These are phyloP conservation scores for Bruguiera parviflora DNA, from an alignment of 345 rosid species.

Conservation along the genomic window DNA sequence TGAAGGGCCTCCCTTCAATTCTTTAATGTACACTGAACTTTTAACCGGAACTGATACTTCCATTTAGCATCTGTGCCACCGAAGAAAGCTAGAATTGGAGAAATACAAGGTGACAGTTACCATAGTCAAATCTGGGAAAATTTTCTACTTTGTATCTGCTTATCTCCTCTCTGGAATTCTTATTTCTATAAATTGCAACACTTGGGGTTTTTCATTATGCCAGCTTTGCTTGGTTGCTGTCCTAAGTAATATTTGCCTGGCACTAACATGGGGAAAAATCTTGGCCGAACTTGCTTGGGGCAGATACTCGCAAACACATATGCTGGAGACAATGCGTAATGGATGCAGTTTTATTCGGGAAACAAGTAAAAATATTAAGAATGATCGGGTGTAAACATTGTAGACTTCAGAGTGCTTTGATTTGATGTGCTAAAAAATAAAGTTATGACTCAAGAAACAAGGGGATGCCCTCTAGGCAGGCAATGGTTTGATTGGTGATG, in stretches of 20 bases:
- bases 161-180: background rate
- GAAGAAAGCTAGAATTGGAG: constrained; percentile 20
- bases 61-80: constrained; percentile 32
- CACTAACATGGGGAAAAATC: background rate
- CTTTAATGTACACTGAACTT: constrained; percentile 55
- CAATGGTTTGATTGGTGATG: no score
- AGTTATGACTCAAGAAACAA: no score
- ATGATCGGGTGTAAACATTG: no score
- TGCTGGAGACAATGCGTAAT: background rate
- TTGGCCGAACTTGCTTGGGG: background rate
- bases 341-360: no score
- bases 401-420: no score
- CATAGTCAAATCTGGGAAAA: constrained; percentile 22
- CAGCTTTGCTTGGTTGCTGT: background rate
- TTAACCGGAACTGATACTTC: constrained; percentile 32
- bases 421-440: no score
- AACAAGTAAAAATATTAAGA: no score
- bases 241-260: background rate
- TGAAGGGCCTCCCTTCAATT: constrained; percentile 42
- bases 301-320: background rate
- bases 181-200: background rate
- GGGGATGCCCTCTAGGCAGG: no score
- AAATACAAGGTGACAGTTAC: constrained; percentile 35
- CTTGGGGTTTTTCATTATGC: background rate
- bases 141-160: constrained; percentile 4